A percentile compares a stretch with the other conserved stretches of the same genome.
These are phyloP conservation scores for Excoecaria cochinchinensis DNA, from an alignment of 345 rosid species.

Conservation along the genomic window DNA sequence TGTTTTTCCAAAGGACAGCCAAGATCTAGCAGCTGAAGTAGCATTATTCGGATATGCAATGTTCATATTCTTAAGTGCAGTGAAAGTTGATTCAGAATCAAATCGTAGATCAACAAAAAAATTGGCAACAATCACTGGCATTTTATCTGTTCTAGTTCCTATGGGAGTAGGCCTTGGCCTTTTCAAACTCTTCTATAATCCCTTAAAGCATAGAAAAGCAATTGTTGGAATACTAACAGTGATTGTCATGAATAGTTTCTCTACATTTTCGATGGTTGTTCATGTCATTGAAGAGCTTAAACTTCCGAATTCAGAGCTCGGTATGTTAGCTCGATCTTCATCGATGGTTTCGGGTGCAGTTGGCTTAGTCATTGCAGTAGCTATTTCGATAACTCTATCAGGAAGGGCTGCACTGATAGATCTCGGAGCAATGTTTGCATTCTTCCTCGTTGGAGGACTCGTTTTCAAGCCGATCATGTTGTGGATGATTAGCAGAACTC, in stretches of 20 bases:
- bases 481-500: conserved; percentile 35
- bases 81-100: conserved; percentile 29
- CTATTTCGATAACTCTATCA: too few relatives aligned
- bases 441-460: neutral
- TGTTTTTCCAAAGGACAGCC: neutral
- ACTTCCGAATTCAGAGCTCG: neutral
- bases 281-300: neutral
- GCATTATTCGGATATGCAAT: conserved; percentile 22
- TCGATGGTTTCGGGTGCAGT: neutral
- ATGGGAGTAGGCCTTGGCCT: neutral
- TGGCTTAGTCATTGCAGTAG: too few relatives aligned
- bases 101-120: conserved; percentile 18
- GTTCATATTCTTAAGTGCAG: conserved; percentile 29
- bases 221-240: neutral
- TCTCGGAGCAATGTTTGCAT: neutral
- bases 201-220: neutral
- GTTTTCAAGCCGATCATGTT: conserved; percentile 30
- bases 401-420: neutral
- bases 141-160: conserved; percentile 5
- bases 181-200: neutral
- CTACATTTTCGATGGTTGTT: conserved; percentile 19
- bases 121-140: conserved; percentile 21
- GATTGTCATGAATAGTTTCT: conserved; percentile 20
- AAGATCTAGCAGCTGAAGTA: neutral
- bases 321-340: neutral